These are phyloP conservation scores for Candida broadrunensis DNA, from an alignment of 805 yeast species.

Conservation along the genomic window DNA sequence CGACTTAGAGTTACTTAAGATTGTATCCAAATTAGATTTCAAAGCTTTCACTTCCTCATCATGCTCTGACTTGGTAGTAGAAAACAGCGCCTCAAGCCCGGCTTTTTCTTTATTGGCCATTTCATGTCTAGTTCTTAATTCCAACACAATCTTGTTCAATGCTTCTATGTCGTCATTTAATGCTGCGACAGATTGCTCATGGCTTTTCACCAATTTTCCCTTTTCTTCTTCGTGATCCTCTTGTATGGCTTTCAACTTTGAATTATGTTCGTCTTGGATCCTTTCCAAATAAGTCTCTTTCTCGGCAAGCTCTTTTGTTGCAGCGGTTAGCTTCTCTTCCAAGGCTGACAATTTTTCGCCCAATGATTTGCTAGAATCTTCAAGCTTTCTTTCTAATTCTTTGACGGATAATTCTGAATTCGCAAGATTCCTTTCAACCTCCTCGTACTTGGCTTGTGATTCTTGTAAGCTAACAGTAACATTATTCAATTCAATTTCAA, in stretches of 20 bases:
- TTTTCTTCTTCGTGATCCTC: neutral
- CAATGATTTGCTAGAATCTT: neutral
- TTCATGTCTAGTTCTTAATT: neutral
- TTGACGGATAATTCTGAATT: neutral
- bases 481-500: neutral
- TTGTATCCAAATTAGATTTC: neutral
- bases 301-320: neutral
- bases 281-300: neutral
- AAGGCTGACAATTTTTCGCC: neutral
- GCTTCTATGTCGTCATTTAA: neutral
- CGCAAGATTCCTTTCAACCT: neutral
- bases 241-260: neutral
- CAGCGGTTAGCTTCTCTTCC: neutral
- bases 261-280: neutral
- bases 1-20: too few species aligned
- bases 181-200: neutral
- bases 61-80: neutral
- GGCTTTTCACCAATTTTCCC: neutral
- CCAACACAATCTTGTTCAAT: neutral
- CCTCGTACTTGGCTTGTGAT: slow-evolving; percentile 8
- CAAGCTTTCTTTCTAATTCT: neutral
- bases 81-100: neutral
- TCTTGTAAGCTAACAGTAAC: neutral
- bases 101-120: neutral
- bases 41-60: neutral